Percentiles rank a stretch among this genome's conserved stretches.
Conservation (phyloP, 139 green algal genomes). For the Volvox reticuliferus region DNA sequence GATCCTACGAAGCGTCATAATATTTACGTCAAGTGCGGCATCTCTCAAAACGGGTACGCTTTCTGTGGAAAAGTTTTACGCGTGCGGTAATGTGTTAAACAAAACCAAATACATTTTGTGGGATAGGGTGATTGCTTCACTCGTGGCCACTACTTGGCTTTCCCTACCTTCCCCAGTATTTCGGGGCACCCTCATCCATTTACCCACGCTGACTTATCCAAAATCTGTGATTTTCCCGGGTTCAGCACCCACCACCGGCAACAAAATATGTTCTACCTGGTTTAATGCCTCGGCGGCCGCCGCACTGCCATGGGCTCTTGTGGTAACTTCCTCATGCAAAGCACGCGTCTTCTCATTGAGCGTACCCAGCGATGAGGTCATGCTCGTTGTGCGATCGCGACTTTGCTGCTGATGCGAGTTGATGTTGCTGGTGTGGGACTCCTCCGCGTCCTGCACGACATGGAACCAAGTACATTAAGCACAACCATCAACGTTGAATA, state of each 20-base stretch:
- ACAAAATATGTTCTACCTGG: neutral
- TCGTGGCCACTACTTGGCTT: too few species aligned
- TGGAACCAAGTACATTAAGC: too few species aligned
- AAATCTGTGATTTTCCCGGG: too few species aligned
- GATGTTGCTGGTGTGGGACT: neutral
- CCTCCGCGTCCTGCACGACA: constrained; percentile 1
- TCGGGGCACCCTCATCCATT: too few species aligned
- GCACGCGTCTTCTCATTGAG: neutral
- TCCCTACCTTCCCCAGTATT: too few species aligned
- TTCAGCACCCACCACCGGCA: too few species aligned
- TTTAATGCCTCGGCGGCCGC: neutral
- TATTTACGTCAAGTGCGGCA: too few species aligned
- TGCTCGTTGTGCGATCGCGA: neutral
- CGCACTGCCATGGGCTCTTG: neutral
- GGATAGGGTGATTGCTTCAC: too few species aligned
- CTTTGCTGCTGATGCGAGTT: neutral
- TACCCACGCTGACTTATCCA: too few species aligned
- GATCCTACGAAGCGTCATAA: neutral
- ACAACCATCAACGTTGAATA: too few species aligned
- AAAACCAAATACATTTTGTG: neutral
- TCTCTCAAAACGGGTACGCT: too few species aligned
- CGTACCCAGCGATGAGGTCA: neutral
- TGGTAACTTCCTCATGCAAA: neutral
- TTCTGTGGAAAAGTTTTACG: too few species aligned
- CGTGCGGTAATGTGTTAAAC: neutral